phyloP scores from a whole-genome alignment of 306 rosid genomes.

The Carpinus viminea region DNA sequence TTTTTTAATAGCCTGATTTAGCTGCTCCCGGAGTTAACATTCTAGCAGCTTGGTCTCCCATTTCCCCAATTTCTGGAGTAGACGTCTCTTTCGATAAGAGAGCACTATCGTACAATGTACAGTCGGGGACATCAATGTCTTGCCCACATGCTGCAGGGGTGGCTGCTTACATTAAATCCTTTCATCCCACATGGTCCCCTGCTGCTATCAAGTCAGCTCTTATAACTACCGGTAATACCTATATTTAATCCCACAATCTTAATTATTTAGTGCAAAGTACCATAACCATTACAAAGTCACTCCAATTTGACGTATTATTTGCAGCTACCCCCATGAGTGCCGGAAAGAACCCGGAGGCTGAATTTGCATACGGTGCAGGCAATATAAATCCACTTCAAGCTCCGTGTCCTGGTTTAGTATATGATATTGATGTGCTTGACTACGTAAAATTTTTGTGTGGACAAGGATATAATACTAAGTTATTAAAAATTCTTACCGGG shows the following conservation, averaged over 20 bases:
- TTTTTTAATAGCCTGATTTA: slow-evolving; percentile 22
- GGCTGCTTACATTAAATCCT: neutral
- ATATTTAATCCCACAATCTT: neutral
- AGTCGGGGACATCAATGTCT: slow-evolving; percentile 29
- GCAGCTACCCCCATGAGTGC: slow-evolving; percentile 40
- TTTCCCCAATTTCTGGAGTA: neutral
- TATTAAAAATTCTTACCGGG: neutral
- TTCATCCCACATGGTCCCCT: slow-evolving; percentile 13
- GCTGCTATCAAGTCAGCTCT: slow-evolving; percentile 9
- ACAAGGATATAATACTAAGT: neutral
- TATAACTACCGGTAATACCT: neutral
- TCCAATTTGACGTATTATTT: neutral
- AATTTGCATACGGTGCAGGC: slow-evolving; percentile 55
- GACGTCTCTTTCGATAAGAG: slow-evolving; percentile 3
- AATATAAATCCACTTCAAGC: slow-evolving; percentile 39
- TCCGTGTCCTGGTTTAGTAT: slow-evolving; percentile 44
- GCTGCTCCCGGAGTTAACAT: slow-evolving; percentile 31
- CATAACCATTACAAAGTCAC: neutral
- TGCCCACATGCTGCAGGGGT: slow-evolving; percentile 5
- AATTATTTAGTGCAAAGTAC: neutral
- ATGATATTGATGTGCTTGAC: too few species aligned
- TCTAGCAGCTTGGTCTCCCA: slow-evolving; percentile 33
- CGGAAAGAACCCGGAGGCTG: slow-evolving; percentile 19
- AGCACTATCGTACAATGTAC: neutral
- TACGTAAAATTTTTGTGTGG: too few species aligned